Conservation (phyloP, 2,329 filamentous ascomycete genomes). For the Ophiostoma fasciatum region DNA sequence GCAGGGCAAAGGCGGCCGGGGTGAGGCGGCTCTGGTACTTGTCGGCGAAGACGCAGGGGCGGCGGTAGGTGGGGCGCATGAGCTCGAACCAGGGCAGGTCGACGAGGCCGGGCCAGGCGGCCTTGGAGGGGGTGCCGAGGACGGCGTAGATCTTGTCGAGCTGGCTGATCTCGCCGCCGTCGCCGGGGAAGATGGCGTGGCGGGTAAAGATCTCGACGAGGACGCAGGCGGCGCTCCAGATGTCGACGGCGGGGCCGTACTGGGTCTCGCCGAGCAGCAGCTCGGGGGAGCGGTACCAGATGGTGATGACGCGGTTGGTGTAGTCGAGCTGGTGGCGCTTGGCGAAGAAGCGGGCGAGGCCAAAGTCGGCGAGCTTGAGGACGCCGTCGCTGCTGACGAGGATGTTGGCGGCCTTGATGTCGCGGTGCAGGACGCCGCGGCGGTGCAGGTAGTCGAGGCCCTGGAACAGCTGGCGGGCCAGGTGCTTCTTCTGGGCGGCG, state of each 20-base stretch:
- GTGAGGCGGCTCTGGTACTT: constrained; percentile 68
- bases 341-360: constrained; percentile 87
- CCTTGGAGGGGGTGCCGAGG: constrained; percentile 71
- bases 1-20: constrained; percentile 66
- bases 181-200: constrained; percentile 86
- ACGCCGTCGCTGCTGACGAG: constrained; percentile 79
- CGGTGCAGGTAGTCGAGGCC: constrained; percentile 87
- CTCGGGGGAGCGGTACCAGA: constrained; percentile 92
- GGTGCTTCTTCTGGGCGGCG: constrained; percentile 75
- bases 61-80: constrained; percentile 60
- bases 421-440: constrained; percentile 84
- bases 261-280: constrained; percentile 81
- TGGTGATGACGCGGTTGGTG: constrained; percentile 96
- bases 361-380: constrained; percentile 90
- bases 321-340: constrained; percentile 89
- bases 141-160: constrained; percentile 93
- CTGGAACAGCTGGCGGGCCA: constrained; percentile 85
- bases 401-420: constrained; percentile 98
- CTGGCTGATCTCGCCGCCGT: constrained; percentile 90
- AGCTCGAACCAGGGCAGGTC: constrained; percentile 97
- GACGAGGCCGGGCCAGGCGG: constrained; percentile 78
- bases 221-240: constrained; percentile 96
- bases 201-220: constrained; percentile 93
- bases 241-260: constrained; percentile 79
- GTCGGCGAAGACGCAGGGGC: constrained; percentile 63